These are phyloP conservation scores for Trichophaea hybrida DNA, from an alignment of 2,329 filamentous ascomycete species.

Conservation along the genomic window DNA sequence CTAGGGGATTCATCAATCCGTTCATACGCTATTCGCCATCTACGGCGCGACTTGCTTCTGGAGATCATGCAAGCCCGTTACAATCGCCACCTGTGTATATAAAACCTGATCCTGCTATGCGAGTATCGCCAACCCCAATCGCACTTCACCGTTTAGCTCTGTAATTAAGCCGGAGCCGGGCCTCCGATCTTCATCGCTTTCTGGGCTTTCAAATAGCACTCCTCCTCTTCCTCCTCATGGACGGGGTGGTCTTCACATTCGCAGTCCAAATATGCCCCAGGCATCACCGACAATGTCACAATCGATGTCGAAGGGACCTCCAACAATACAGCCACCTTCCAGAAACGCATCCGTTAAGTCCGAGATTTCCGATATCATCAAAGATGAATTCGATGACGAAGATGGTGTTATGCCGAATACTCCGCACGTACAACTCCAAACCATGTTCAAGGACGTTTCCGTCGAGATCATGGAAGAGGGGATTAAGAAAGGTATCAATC, in stretches of 20 bases:
- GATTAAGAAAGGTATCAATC: constrained; percentile 31
- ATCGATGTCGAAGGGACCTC: background rate
- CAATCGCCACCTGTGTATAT: background rate
- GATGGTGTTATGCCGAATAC: background rate
- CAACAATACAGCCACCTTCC: background rate
- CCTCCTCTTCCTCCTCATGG: background rate
- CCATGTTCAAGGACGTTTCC: constrained; percentile 4
- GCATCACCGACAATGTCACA: background rate
- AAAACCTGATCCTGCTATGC: background rate
- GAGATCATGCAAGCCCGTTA: background rate
- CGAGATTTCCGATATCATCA: background rate
- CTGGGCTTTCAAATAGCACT: background rate
- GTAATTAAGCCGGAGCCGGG: background rate
- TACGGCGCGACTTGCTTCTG: background rate
- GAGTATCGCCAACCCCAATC: background rate
- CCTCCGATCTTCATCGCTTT: background rate
- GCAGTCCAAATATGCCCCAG: background rate
- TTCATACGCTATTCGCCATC: background rate
- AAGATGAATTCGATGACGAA: background rate
- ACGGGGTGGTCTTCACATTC: background rate
- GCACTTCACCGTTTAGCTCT: background rate
- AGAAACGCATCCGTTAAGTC: background rate
- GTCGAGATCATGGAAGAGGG: constrained; percentile 25
- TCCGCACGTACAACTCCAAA: constrained; percentile 11
- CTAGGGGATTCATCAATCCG: background rate